A percentile compares a stretch with the other conserved stretches of the same genome.
These are phyloP conservation scores for Daphne laureola DNA, from an alignment of 441 rosid genomes.

Conservation along the genomic window DNA sequence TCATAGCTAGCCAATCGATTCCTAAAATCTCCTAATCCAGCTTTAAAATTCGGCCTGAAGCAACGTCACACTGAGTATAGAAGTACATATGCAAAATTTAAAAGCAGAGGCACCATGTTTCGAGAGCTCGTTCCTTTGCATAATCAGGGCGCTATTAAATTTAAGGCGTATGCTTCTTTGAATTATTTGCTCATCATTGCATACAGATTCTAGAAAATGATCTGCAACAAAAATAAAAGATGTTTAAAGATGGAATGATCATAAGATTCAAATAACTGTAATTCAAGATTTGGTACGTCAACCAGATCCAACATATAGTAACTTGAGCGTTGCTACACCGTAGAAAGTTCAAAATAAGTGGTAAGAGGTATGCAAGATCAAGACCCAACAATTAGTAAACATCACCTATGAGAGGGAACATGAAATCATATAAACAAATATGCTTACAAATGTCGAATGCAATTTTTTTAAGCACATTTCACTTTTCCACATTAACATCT, in stretches of 20 bases:
- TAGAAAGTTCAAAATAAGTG: not conserved
- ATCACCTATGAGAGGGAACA: not conserved
- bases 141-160: slow-evolving; percentile 99
- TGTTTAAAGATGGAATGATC: slow-evolving; percentile 7
- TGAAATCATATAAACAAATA: not conserved
- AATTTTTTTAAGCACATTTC: not conserved
- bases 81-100: slow-evolving; percentile 5
- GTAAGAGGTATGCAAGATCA: slow-evolving; percentile 1
- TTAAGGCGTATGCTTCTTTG: slow-evolving; percentile 96
- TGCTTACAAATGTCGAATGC: not conserved
- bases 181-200: slow-evolving; percentile 89
- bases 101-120: slow-evolving; percentile 18
- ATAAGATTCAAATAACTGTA: too few relatives aligned
- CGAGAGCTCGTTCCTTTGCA: slow-evolving; percentile 75
- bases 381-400: not conserved
- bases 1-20: slow-evolving; percentile 76
- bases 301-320: too few relatives aligned
- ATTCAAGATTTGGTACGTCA: too few relatives aligned
- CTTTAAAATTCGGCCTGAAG: slow-evolving; percentile 87
- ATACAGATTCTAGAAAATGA: slow-evolving; percentile 92
- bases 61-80: slow-evolving; percentile 21
- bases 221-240: slow-evolving; percentile 36
- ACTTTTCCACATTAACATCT: not conserved
- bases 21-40: slow-evolving; percentile 86
- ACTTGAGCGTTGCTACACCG: too few relatives aligned